phyloP scores from a whole-genome alignment of 2,329 filamentous ascomycete genomes.

The Epichloe gansuensis region DNA sequence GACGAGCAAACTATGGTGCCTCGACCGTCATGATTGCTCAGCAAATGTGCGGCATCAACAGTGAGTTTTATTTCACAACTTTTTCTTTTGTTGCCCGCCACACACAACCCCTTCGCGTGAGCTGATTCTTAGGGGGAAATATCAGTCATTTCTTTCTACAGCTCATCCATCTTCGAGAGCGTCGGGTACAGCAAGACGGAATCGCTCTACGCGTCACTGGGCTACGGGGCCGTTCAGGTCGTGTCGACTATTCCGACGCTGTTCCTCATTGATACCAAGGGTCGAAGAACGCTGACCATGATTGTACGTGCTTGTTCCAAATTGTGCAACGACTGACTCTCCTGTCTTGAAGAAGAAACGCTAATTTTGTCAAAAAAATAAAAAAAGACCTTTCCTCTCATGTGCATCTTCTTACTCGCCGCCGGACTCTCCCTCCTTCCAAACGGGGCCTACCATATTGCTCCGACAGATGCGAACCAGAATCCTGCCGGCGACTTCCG shows the following conservation, averaged over 20 bases:
- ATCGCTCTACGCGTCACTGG: slow-evolving; percentile 32
- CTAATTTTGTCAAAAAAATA: not conserved
- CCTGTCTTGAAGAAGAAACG: too few species aligned
- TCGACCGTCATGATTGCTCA: slow-evolving; percentile 69
- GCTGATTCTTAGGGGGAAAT: not conserved
- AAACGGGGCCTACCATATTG: slow-evolving; percentile 9
- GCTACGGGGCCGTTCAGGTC: slow-evolving; percentile 37
- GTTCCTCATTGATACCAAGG: slow-evolving; percentile 19
- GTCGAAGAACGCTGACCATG: slow-evolving; percentile 15
- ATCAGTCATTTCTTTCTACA: slow-evolving; percentile 54
- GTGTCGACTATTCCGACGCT: slow-evolving; percentile 18
- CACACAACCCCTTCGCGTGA: not conserved
- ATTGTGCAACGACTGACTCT: not conserved
- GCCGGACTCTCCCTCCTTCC: slow-evolving; percentile 14
- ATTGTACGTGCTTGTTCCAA: slow-evolving; percentile 8
- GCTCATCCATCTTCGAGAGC: slow-evolving; percentile 43
- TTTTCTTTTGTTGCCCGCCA: too few species aligned
- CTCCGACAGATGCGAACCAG: slow-evolving; percentile 7
- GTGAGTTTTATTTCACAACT: slow-evolving; percentile 3
- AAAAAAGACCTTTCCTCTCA: slow-evolving; percentile 15
- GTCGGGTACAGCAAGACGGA: slow-evolving; percentile 39
- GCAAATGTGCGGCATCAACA: slow-evolving; percentile 41
- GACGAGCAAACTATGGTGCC: slow-evolving; percentile 61
- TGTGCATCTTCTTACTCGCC: slow-evolving; percentile 17
- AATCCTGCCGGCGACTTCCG: slow-evolving; percentile 8